Evolutionary conservation across 805 yeast species (phyloP).

Genomic region (Candida khao-thaluensis): DNA sequence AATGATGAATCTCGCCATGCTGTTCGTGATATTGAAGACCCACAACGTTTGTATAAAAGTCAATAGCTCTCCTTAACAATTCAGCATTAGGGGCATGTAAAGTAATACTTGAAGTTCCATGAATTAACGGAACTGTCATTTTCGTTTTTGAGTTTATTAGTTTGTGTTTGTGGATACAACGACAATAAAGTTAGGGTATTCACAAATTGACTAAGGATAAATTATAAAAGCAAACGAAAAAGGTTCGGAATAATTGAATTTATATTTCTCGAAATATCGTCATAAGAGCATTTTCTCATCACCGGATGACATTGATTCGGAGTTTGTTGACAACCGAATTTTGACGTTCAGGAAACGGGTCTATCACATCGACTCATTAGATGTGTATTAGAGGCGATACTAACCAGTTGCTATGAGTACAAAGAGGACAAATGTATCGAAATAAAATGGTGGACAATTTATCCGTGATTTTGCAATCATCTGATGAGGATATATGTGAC

Average conservation of each 20-base stretch:
- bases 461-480: not conserved
- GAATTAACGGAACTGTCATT: slow-evolving; percentile 44
- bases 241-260: slow-evolving; percentile 4
- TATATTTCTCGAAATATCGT: slow-evolving; percentile 4
- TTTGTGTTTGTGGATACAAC: too few relatives aligned
- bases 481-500: not conserved
- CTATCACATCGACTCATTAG: too few relatives aligned
- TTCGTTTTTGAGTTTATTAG: too few relatives aligned
- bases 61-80: slow-evolving; percentile 45
- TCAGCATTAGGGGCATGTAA: slow-evolving; percentile 51
- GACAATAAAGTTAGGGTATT: too few relatives aligned
- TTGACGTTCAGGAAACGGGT: too few relatives aligned
- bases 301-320: slow-evolving; percentile 9
- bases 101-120: slow-evolving; percentile 54
- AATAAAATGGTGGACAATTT: too few relatives aligned
- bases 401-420: too few relatives aligned
- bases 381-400: too few relatives aligned
- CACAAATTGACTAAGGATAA: too few relatives aligned
- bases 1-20: slow-evolving; percentile 17
- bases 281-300: slow-evolving; percentile 7
- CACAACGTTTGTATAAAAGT: slow-evolving; percentile 55
- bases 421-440: too few relatives aligned
- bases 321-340: not conserved
- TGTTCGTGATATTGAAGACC: slow-evolving; percentile 27
- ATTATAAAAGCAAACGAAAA: not conserved